Evolutionary conservation across 345 rosid species (phyloP).

Genomic region (Dipteronia sinensis): DNA sequence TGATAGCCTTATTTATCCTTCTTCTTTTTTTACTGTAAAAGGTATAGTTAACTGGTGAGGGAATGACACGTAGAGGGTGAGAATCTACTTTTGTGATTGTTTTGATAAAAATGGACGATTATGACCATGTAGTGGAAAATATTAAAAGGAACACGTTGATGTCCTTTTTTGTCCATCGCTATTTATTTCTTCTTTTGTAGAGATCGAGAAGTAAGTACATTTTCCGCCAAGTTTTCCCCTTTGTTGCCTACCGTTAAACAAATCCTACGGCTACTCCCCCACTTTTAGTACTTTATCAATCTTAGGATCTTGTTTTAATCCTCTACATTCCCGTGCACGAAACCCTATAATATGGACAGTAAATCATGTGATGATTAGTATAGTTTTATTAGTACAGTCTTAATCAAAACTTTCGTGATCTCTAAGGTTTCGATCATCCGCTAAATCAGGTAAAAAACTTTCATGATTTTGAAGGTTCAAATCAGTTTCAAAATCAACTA

Average conservation of each 20-base stretch:
- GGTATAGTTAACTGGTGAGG: neutral
- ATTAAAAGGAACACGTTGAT: neutral
- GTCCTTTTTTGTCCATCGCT: slow-evolving; percentile 25
- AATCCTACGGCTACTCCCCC: neutral
- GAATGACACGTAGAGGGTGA: slow-evolving; percentile 30
- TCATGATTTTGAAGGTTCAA: too few species aligned
- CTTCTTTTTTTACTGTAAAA: neutral
- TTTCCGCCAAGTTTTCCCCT: slow-evolving; percentile 25
- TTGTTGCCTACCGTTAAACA: slow-evolving; percentile 17
- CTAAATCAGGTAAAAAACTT: too few species aligned
- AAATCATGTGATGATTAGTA: neutral
- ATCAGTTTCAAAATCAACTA: too few species aligned
- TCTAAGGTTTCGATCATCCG: too few species aligned
- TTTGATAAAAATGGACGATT: slow-evolving; percentile 21
- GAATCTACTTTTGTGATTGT: slow-evolving; percentile 10
- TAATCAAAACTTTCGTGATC: too few species aligned
- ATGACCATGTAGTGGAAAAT: slow-evolving; percentile 4
- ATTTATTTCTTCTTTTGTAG: slow-evolving; percentile 22
- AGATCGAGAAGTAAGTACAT: slow-evolving; percentile 32
- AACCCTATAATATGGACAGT: neutral
- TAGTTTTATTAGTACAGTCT: too few species aligned
- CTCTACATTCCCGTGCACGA: neutral
- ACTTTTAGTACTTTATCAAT: slow-evolving; percentile 6
- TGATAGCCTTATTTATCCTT: too few species aligned
- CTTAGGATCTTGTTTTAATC: neutral